Conservation (phyloP, 306 rosid genomes). For the Argentina anserina region DNA sequence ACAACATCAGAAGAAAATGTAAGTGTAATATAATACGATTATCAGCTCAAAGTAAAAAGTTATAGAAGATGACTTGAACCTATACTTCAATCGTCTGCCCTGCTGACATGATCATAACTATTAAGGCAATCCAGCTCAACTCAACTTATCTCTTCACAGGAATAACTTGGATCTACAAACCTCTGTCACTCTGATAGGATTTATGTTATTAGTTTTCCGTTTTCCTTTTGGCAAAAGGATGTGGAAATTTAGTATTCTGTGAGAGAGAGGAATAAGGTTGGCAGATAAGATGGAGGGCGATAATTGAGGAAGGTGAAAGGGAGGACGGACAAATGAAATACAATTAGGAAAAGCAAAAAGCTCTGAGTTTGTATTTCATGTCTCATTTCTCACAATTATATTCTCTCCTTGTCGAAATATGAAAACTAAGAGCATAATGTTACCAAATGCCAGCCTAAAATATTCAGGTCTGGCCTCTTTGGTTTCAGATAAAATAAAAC, state of each 20-base stretch:
- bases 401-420: not conserved
- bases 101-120: not conserved
- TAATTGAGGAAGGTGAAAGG: not conserved
- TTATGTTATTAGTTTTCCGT: not conserved
- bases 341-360: not conserved
- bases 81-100: not conserved
- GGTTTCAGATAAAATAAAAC: not conserved
- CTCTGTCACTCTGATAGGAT: not conserved
- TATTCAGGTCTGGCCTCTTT: not conserved
- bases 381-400: not conserved
- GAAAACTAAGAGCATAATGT: not conserved
- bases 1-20: not conserved
- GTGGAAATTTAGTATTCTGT: not conserved
- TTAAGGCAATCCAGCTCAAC: not conserved
- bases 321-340: not conserved
- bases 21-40: not conserved
- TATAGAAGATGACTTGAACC: not conserved
- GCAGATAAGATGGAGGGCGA: not conserved
- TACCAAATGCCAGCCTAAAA: not conserved
- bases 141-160: not conserved
- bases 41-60: not conserved
- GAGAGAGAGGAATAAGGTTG: not conserved
- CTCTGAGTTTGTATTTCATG: not conserved
- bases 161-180: not conserved
- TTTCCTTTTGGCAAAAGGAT: not conserved